phyloP scores from a whole-genome alignment of 176 grass and related monocot genomes.

The Oryza glumipatula region DNA sequence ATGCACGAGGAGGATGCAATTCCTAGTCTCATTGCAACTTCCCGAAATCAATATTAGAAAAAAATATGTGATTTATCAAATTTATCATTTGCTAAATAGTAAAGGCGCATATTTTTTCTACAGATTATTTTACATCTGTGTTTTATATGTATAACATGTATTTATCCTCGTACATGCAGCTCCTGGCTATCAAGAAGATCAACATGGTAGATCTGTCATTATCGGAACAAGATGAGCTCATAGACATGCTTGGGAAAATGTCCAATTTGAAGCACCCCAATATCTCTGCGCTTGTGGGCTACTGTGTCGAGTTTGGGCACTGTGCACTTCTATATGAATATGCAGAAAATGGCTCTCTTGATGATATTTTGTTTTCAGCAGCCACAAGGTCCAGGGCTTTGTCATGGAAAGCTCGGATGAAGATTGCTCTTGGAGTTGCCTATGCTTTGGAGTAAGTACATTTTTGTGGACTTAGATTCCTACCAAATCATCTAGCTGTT shows the following conservation, averaged over 20 bases:
- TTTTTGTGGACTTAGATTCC: conserved; percentile 17
- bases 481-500: conserved; percentile 22
- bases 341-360: conserved; percentile 81
- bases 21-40: neutral
- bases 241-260: conserved; percentile 82
- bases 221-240: conserved; percentile 84
- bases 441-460: conserved; percentile 86
- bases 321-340: conserved; percentile 76
- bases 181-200: conserved; percentile 92
- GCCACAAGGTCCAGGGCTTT: conserved; percentile 61
- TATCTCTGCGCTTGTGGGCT: conserved; percentile 73
- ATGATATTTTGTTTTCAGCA: conserved; percentile 73
- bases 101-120: conserved; percentile 3
- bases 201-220: conserved; percentile 74
- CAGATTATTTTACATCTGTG: neutral
- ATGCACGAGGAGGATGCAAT: conserved; percentile 3
- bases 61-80: conserved; percentile 12
- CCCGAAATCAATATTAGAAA: conserved; percentile 28
- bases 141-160: conserved; percentile 25
- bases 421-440: conserved; percentile 88
- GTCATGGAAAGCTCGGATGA: conserved; percentile 92
- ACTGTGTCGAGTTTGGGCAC: conserved; percentile 83
- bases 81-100: conserved; percentile 28
- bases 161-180: conserved; percentile 42
- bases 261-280: conserved; percentile 81